Evolutionary conservation across 2,329 filamentous ascomycete genomes (phyloP), one percentile per base, ranked within the genome.

Genomic region (Iodosphaeria phyllophila): DNA sequence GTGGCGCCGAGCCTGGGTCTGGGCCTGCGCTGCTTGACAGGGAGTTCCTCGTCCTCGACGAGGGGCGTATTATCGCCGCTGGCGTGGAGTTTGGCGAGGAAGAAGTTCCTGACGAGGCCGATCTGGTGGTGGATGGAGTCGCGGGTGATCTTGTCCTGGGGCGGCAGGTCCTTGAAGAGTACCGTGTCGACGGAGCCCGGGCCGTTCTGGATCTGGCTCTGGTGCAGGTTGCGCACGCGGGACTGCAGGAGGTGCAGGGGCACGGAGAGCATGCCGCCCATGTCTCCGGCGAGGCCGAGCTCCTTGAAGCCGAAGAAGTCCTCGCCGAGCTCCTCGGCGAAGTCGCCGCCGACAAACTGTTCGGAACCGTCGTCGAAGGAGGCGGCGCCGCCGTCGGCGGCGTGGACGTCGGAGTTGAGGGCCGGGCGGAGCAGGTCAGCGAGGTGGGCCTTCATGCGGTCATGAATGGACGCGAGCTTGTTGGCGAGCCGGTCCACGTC

Each of bases 261-360:
- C 18, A 98, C 89, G 26, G 79, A 84, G 32, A 95, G 67, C 36
- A 77, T 77, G 16, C 86, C 74, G 11, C 84, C 84, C 44, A 95
- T 76, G 45, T 98, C 89, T 38, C 73, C 75, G 41, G 92, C 83
- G 29, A 98, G 64, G 21, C 89, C 89, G 22, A 98, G 67, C 31
- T 92, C 84, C 44, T 83, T 84, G 65, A 98, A 95, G 15, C 89
- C 89, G 42, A 98, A 98, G 64, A 93, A 98, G 52, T 98, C 89
- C 56, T 98, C 89, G 32, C 84, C 86, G 8, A 98, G 76, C 38
- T 98, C 89, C 46, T 93, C 89, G 1, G 89, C 89, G 46, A 98
- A 98, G 48, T 98, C 89, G 32, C 89, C 89, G 22, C 79, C 82
- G 23, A 93, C 74, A 38, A 95, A 98, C 44, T 95, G 89, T 35